Percentiles rank a stretch among this genome's conserved stretches.
These are phyloP conservation scores for Solanum hybrid DNA, from an alignment of 305 asterid genomes.

Conservation along the genomic window DNA sequence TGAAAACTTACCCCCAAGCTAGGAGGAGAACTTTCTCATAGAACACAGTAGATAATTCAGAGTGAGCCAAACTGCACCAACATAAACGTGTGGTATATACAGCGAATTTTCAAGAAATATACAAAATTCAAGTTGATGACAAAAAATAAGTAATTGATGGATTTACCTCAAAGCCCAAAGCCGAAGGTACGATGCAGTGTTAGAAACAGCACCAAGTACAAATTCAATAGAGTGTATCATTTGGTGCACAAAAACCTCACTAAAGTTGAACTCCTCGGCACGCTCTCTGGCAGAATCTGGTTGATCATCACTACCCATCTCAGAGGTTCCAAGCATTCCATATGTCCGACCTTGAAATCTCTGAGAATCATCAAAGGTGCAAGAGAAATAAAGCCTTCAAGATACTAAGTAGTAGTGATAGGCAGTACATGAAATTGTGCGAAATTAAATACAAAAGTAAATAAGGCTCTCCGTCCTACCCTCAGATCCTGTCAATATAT, in stretches of 20 bases:
- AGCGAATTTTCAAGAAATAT: neutral
- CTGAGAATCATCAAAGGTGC: slow-evolving; percentile 25
- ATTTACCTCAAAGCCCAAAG: slow-evolving; percentile 93
- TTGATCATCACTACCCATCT: slow-evolving; percentile 53
- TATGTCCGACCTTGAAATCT: slow-evolving; percentile 90
- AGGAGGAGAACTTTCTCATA: slow-evolving; percentile 90
- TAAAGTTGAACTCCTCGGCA: slow-evolving; percentile 72
- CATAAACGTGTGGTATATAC: neutral
- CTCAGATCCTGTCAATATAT: neutral
- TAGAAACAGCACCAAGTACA: slow-evolving; percentile 94
- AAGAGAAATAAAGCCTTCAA: neutral
- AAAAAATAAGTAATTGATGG: slow-evolving; percentile 12
- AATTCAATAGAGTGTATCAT: slow-evolving; percentile 97
- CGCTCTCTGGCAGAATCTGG: slow-evolving; percentile 60
- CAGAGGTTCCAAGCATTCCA: slow-evolving; percentile 72
- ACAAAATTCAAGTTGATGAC: slow-evolving; percentile 5
- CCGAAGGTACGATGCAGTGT: slow-evolving; percentile 95
- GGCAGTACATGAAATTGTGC: neutral
- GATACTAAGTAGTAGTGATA: neutral
- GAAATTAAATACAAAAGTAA: neutral
- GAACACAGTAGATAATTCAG: slow-evolving; percentile 91
- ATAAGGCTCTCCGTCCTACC: neutral
- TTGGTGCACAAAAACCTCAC: slow-evolving; percentile 96
- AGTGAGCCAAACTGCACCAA: slow-evolving; percentile 83
- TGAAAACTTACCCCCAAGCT: slow-evolving; percentile 84